Conservation (phyloP, 257 asterid species). For the Avicennia marina region DNA sequence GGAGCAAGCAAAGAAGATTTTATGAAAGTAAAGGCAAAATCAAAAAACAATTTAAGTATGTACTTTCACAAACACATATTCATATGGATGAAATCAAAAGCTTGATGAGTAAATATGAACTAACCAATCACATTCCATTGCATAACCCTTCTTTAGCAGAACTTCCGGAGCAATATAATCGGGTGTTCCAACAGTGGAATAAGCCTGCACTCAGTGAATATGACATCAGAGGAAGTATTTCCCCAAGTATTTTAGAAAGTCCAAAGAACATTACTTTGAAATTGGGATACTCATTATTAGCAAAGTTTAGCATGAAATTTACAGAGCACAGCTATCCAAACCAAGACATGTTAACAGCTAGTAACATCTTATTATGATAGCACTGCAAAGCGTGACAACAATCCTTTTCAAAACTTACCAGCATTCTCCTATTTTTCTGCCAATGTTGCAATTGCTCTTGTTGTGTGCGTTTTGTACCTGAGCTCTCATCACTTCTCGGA, state of each 20-base stretch:
- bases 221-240: constrained; percentile 10
- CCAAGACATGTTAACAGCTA: constrained; percentile 6
- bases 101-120: constrained; percentile 22
- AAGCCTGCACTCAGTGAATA: constrained; percentile 61
- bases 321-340: constrained; percentile 15
- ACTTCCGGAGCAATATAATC: constrained; percentile 98
- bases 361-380: constrained; percentile 3
- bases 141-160: constrained; percentile 92
- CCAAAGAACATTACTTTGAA: constrained; percentile 14
- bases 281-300: constrained; percentile 1
- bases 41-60: not conserved
- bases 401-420: constrained; percentile 47
- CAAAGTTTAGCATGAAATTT: constrained; percentile 15
- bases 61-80: not conserved
- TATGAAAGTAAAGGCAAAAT: constrained; percentile 1
- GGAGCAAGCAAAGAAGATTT: not conserved
- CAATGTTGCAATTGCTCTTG: constrained; percentile 96
- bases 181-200: constrained; percentile 94
- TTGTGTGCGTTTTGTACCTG: constrained; percentile 82
- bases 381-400: constrained; percentile 14
- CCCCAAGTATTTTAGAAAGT: constrained; percentile 14
- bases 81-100: not conserved
- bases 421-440: constrained; percentile 97
- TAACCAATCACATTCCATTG: constrained; percentile 98
- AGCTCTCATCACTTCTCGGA: constrained; percentile 42